phyloP scores from a whole-genome alignment of 192 early-diverging fungal species.

The Coemansia sp. region DNA sequence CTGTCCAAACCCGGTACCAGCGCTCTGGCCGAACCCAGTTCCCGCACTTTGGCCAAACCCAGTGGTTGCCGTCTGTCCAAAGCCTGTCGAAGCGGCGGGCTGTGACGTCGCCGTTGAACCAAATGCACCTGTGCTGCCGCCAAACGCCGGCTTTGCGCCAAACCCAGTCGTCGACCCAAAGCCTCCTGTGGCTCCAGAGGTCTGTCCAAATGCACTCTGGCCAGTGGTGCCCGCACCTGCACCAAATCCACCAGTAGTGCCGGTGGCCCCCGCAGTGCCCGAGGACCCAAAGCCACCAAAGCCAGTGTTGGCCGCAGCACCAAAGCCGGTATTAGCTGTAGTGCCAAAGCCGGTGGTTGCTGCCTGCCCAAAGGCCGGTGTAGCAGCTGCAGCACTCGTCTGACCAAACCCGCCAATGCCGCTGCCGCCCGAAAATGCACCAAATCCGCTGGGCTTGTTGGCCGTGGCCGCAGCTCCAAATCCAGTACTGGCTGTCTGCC shows the following conservation, averaged over 20 bases:
- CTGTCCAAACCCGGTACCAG: slow-evolving; percentile 39
- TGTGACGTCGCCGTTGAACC: slow-evolving; percentile 16
- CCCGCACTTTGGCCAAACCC: slow-evolving; percentile 20
- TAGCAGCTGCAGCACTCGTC: slow-evolving; percentile 21
- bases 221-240: not conserved
- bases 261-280: not conserved
- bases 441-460: slow-evolving; percentile 29
- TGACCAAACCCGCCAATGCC: slow-evolving; percentile 23
- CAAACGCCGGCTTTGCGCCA: slow-evolving; percentile 32
- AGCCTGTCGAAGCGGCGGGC: slow-evolving; percentile 15
- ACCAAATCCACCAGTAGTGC: slow-evolving; percentile 5
- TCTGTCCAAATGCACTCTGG: slow-evolving; percentile 18
- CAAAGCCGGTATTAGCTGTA: slow-evolving; percentile 6
- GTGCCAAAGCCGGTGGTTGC: slow-evolving; percentile 23
- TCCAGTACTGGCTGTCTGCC: slow-evolving; percentile 7
- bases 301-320: not conserved
- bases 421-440: slow-evolving; percentile 17
- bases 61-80: slow-evolving; percentile 24
- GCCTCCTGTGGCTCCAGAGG: slow-evolving; percentile 5
- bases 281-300: slow-evolving; percentile 2
- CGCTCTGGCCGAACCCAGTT: slow-evolving; percentile 11
- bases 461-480: slow-evolving; percentile 21
- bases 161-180: slow-evolving; percentile 37
- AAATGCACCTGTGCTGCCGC: slow-evolving; percentile 13
- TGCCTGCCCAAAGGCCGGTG: slow-evolving; percentile 18